Evolutionary conservation across 495 filamentous ascomycete genomes (phyloP), one percentile per base, ranked within the genome.

Genomic region (Cenococcum geophilum): DNA sequence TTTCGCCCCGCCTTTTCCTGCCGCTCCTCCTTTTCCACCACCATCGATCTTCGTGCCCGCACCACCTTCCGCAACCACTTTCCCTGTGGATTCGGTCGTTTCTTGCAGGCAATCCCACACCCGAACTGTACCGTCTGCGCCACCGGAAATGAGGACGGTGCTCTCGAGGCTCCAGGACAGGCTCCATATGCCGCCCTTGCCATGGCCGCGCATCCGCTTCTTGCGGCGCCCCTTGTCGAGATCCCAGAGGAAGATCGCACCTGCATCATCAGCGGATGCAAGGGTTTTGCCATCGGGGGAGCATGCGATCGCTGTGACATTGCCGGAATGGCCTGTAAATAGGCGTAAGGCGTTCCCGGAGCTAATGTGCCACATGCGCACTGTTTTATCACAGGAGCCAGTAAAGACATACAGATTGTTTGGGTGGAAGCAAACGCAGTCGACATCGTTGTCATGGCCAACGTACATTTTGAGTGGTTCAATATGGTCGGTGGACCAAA

Each of bases 331-430:
- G 20, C 93, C 95, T 3, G 87, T 92, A 71, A 97, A 97, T 68
- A 97, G 81, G 20, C 93, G 87, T 0, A 96, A 89, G 45, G 88
- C 86, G 58, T 85, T 85, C 21, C 93, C 93, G 8, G 83, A 89
- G 1, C 79, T 77, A n/a, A 96, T 78, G n/a, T 88, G 83, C 92
- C 93, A 98, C 92, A 98, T 97, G 20, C 93, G 86, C 21, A 97
- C 89, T 0, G 91, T 91, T 74, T 89, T 89, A 73, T 98, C 93
- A 49, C 80, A 85, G 53, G 88, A 91, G 0, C 86, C 90, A 1
- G 93, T 96, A 75, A 97, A 96, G 52, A 96, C 75, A 64, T 97
- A 97, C 4, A 85, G 83, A 6, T 87, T 88, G 71, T 97, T 98
- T 1, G 92, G 91, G 68, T 98, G 93, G 80, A 91, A 98, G 16